phyloP scores from a whole-genome alignment of 495 filamentous ascomycete species.

The Neurospora sp. region DNA sequence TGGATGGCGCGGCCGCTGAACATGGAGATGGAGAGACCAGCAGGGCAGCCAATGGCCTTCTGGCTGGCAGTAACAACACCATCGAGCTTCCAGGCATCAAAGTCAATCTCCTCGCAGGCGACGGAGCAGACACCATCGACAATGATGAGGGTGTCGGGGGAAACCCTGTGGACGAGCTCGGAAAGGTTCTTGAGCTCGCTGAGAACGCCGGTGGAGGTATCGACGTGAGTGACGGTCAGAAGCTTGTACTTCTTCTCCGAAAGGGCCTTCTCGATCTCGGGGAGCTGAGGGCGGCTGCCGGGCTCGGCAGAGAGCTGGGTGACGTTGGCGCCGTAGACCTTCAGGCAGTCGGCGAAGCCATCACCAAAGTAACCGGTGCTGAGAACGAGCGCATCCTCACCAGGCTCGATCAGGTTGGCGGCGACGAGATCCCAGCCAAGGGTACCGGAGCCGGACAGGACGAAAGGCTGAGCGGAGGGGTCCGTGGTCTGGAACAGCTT shows the following conservation, averaged over 20 bases:
- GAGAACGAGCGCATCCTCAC: conserved; percentile 84
- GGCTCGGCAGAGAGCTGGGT: conserved; percentile 85
- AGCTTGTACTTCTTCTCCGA: conserved; percentile 84
- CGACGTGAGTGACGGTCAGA: conserved; percentile 91
- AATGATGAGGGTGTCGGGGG: conserved; percentile 78
- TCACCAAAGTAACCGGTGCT: conserved; percentile 97
- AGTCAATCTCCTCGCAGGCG: conserved; percentile 87
- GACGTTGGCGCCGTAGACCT: conserved; percentile 79
- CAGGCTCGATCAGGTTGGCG: conserved; percentile 77
- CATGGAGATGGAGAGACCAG: conserved; percentile 88
- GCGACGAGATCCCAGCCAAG: conserved; percentile 94
- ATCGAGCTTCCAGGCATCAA: conserved; percentile 91
- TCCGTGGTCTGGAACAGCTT: conserved; percentile 85
- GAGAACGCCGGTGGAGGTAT: conserved; percentile 92
- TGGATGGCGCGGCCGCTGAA: conserved; percentile 83
- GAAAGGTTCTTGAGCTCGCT: conserved; percentile 79
- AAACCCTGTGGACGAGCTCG: conserved; percentile 72
- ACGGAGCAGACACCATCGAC: conserved; percentile 97
- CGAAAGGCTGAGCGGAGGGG: conserved; percentile 77
- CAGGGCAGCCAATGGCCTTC: conserved; percentile 92
- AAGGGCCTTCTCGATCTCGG: conserved; percentile 77
- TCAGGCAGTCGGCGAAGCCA: conserved; percentile 84
- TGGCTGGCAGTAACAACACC: conserved; percentile 89
- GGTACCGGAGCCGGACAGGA: conserved; percentile 89
- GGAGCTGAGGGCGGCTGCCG: conserved; percentile 77